Percentiles rank a stretch among this genome's conserved stretches.
These are phyloP conservation scores for Luvunga scandens DNA, from an alignment of 345 rosid genomes.

Conservation along the genomic window DNA sequence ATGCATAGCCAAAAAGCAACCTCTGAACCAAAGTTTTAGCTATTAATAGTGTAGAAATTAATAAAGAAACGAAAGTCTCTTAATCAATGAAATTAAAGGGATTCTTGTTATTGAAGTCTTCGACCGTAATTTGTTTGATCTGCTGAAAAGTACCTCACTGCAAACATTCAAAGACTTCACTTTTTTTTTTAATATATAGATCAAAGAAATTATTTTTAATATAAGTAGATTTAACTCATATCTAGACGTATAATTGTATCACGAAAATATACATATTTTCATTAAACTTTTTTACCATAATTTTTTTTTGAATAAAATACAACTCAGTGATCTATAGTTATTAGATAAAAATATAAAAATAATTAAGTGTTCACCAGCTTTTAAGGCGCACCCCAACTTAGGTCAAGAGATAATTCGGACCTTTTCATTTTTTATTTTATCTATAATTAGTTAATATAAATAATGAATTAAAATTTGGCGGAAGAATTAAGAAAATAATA, in stretches of 20 bases:
- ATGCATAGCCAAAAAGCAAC: background rate
- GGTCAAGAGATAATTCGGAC: too few relatives aligned
- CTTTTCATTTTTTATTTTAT: too few relatives aligned
- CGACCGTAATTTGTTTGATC: background rate
- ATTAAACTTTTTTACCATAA: too few relatives aligned
- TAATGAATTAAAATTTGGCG: too few relatives aligned
- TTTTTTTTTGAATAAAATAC: too few relatives aligned
- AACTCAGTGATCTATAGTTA: too few relatives aligned
- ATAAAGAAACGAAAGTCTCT: background rate
- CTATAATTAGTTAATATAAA: too few relatives aligned
- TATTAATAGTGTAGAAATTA: background rate
- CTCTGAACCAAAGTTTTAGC: background rate
- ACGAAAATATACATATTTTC: background rate
- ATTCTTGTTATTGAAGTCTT: background rate
- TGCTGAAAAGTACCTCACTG: background rate
- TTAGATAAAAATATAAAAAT: too few relatives aligned
- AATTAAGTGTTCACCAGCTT: too few relatives aligned
- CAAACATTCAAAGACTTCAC: background rate
- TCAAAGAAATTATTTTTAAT: background rate
- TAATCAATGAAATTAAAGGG: too few relatives aligned
- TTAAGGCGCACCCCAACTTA: too few relatives aligned
- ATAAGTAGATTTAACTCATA: background rate
- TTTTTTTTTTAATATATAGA: too few relatives aligned
- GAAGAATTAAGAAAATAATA: background rate
- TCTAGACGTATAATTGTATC: background rate